A percentile compares a stretch with the other conserved stretches of the same genome.
Conservation (phyloP, 1,139 yeast genomes). For the Suhomyces taliae region DNA sequence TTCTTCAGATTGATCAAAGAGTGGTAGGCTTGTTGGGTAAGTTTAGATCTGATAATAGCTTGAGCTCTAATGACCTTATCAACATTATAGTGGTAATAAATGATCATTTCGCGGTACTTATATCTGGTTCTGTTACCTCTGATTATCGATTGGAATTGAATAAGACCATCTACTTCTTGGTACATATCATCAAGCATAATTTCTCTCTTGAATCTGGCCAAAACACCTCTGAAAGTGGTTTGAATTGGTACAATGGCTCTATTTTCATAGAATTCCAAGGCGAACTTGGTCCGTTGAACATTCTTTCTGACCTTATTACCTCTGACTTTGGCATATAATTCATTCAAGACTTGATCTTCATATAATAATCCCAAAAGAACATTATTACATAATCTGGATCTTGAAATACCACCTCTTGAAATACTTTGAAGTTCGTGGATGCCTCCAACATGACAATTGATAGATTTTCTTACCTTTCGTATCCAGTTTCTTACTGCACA, state of each 20-base stretch:
- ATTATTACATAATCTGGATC: constrained; percentile 47
- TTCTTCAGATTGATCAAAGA: constrained; percentile 65
- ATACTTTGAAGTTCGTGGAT: constrained; percentile 49
- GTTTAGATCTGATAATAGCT: constrained; percentile 65
- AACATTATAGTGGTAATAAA: constrained; percentile 56
- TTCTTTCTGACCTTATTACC: constrained; percentile 43
- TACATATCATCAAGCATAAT: constrained; percentile 54
- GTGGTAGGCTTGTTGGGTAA: constrained; percentile 72
- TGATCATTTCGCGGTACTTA: constrained; percentile 38
- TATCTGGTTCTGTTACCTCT: constrained; percentile 49
- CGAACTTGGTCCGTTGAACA: constrained; percentile 21
- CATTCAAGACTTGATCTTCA: constrained; percentile 38
- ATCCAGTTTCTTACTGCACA: constrained; percentile 24
- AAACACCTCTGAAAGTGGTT: constrained; percentile 46
- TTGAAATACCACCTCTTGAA: constrained; percentile 51
- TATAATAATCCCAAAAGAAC: constrained; percentile 44
- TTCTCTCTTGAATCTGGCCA: constrained; percentile 52
- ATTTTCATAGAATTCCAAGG: constrained; percentile 23
- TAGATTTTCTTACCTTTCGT: constrained; percentile 16
- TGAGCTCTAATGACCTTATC: constrained; percentile 69
- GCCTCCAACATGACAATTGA: constrained; percentile 14
- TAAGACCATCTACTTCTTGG: constrained; percentile 38
- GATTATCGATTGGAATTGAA: constrained; percentile 48
- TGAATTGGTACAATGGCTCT: constrained; percentile 31
- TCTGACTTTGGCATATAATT: constrained; percentile 44